Evolutionary conservation across 768 basidiomycete species (phyloP).

Genomic region (Boletellus emodensis): DNA sequence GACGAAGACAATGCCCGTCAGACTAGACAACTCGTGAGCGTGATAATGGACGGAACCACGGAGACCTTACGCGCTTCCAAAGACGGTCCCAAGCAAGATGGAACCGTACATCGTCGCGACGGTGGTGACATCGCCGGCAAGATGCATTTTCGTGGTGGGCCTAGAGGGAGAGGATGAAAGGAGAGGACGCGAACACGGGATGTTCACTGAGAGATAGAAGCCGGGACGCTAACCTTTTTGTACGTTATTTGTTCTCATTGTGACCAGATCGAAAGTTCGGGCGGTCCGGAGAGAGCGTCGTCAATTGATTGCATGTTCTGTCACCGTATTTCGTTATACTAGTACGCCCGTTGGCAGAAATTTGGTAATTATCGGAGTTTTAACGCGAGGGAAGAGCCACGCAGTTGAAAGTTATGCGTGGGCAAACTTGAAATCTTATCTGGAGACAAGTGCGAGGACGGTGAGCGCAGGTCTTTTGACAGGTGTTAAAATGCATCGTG

Average conservation of each 20-base stretch:
- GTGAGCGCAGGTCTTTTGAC: too few relatives aligned
- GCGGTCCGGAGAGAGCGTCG: conserved; percentile 1
- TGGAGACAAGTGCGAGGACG: too few relatives aligned
- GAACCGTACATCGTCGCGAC: conserved; percentile 31
- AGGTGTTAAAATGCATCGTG: too few relatives aligned
- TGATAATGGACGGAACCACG: neutral
- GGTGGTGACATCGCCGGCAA: conserved; percentile 30
- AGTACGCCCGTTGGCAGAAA: neutral
- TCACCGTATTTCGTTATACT: conserved; percentile 13
- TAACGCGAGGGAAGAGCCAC: neutral
- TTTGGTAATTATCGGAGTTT: neutral
- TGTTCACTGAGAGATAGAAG: conserved; percentile 19
- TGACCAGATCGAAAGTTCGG: conserved; percentile 20
- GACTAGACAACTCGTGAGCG: conserved; percentile 17
- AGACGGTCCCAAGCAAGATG: conserved; percentile 30
- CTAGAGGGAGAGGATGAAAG: conserved; percentile 10
- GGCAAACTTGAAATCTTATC: too few relatives aligned
- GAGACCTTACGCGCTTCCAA: conserved; percentile 25
- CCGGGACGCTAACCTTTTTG: conserved; percentile 19
- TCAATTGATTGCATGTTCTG: conserved; percentile 12
- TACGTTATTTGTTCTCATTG: conserved; percentile 34
- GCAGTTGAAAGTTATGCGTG: too few relatives aligned
- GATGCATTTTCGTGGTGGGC: conserved; percentile 5
- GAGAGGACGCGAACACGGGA: conserved; percentile 29
- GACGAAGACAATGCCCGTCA: conserved; percentile 32